Evolutionary conservation across 176 grass and related monocot genomes (phyloP).

Genomic region (Dendrocalamus sinicus): DNA sequence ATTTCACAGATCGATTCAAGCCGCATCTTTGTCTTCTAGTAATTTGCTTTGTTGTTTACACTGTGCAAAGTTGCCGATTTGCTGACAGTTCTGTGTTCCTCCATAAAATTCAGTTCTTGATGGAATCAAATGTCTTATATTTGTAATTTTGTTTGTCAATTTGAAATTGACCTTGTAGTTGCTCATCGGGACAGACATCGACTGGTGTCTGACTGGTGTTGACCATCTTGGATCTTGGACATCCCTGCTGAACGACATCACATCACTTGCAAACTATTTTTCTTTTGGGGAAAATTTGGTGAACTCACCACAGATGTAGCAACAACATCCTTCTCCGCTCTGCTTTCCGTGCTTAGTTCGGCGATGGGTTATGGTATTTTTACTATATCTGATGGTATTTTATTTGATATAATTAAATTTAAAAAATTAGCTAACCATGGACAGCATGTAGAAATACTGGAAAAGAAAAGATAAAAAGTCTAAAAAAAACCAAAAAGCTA

Average conservation of each 20-base stretch:
- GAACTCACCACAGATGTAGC: neutral
- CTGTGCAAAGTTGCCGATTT: neutral
- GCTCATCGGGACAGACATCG: neutral
- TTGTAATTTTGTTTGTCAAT: neutral
- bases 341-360: neutral
- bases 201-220: neutral
- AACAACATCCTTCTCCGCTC: neutral
- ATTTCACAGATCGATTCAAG: constrained; percentile 1
- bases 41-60: neutral
- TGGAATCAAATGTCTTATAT: neutral
- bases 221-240: neutral
- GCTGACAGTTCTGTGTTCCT: neutral
- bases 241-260: neutral
- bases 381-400: no score
- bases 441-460: no score
- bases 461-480: no score
- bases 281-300: neutral
- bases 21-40: constrained; percentile 3
- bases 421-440: no score
- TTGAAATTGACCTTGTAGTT: neutral
- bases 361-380: no score
- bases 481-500: no score
- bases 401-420: no score
- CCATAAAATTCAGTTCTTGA: neutral
- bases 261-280: neutral